Conservation (phyloP, 2,329 filamentous ascomycete genomes). For the Exophiala bonariae region DNA sequence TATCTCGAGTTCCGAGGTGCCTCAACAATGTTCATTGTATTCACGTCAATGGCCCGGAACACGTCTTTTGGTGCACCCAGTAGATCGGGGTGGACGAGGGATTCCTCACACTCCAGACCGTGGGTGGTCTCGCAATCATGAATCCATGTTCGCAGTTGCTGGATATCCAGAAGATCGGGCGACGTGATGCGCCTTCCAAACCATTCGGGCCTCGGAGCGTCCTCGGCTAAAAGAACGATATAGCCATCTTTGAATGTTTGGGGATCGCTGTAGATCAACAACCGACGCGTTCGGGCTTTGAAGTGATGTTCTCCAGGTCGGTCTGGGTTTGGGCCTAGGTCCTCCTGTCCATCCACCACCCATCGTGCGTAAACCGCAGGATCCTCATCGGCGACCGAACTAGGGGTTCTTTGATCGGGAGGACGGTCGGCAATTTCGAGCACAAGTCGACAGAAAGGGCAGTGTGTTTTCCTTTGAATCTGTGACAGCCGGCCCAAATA, state of each 20-base stretch:
- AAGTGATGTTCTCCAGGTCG: constrained; percentile 19
- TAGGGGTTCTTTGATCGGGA: constrained; percentile 26
- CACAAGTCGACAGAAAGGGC: constrained; percentile 28
- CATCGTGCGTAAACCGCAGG: constrained; percentile 26
- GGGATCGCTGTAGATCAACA: constrained; percentile 29
- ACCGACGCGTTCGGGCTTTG: constrained; percentile 21
- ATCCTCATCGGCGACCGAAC: constrained; percentile 23
- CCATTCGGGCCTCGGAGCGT: constrained; percentile 26
- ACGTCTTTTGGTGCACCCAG: constrained; percentile 21
- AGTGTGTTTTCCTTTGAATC: constrained; percentile 23
- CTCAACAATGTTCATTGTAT: constrained; percentile 27
- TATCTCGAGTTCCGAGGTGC: constrained; percentile 24
- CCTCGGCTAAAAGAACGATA: constrained; percentile 28
- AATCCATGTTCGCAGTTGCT: constrained; percentile 25
- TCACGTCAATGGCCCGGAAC: constrained; percentile 28
- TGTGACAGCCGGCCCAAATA: constrained; percentile 25
- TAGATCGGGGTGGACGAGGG: constrained; percentile 26
- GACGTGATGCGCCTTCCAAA: constrained; percentile 25
- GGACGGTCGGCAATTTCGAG: constrained; percentile 27
- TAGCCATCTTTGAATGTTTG: constrained; percentile 31
- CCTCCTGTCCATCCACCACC: constrained; percentile 29
- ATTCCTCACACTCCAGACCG: constrained; percentile 28
- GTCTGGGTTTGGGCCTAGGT: constrained; percentile 18
- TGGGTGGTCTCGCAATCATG: constrained; percentile 25
- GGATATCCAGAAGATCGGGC: constrained; percentile 25